Evolutionary conservation across 1,284 basidiomycete genomes (phyloP).

Genomic region (Pseudozyma flocculosa): DNA sequence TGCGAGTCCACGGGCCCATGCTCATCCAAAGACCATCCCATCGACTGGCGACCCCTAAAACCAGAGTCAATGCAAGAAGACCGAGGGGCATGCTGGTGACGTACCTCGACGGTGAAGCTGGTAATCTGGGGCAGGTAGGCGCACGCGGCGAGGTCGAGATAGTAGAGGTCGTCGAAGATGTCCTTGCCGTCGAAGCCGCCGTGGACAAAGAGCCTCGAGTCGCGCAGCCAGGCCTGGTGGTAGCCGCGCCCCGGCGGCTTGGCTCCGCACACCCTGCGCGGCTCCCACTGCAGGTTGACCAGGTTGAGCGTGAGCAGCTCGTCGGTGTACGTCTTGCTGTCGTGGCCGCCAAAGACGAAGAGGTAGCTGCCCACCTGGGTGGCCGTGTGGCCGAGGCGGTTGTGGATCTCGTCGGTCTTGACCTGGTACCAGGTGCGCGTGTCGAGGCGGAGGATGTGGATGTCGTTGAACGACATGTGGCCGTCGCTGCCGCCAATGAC

Average conservation of each 20-base stretch:
- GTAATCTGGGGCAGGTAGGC: constrained; percentile 92
- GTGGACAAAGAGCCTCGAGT: constrained; percentile 79
- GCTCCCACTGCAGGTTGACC: constrained; percentile 69
- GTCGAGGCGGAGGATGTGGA: constrained; percentile 77
- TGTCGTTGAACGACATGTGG: constrained; percentile 73
- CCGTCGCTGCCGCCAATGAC: constrained; percentile 70
- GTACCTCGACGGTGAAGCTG: constrained; percentile 34
- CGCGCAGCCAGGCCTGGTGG: constrained; percentile 76
- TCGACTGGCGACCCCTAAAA: too few relatives aligned
- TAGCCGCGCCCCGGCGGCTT: constrained; percentile 75
- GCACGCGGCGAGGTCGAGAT: constrained; percentile 79
- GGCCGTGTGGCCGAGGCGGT: constrained; percentile 77
- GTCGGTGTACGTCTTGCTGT: constrained; percentile 73
- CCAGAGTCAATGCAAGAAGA: too few relatives aligned
- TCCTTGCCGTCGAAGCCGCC: constrained; percentile 82
- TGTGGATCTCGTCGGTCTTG: constrained; percentile 38
- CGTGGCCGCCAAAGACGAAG: constrained; percentile 84
- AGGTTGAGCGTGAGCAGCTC: constrained; percentile 84
- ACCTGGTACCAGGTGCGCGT: constrained; percentile 29
- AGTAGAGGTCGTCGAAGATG: constrained; percentile 80
- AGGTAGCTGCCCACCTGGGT: constrained; percentile 92
- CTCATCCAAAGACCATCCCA: too few relatives aligned
- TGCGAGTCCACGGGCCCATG: too few relatives aligned
- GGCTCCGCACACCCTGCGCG: constrained; percentile 67
- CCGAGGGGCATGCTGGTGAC: too few relatives aligned